These are phyloP conservation scores for Mycena capillaripes DNA, from an alignment of 768 basidiomycete genomes.

Conservation along the genomic window DNA sequence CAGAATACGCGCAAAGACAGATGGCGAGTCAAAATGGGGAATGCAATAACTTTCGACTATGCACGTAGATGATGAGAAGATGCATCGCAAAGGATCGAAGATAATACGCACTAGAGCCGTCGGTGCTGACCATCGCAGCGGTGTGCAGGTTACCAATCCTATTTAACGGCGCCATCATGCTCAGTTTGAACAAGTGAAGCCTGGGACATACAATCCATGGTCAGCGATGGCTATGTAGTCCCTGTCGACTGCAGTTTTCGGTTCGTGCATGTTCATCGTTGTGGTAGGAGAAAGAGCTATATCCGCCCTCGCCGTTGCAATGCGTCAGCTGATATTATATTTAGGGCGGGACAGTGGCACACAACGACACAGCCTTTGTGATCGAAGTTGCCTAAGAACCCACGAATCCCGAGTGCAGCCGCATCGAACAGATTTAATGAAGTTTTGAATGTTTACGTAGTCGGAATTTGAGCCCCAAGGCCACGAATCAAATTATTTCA, in stretches of 20 bases:
- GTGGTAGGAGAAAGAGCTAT: slow-evolving; percentile 2
- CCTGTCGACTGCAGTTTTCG: slow-evolving; percentile 60
- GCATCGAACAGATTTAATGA: too few species aligned
- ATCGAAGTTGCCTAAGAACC: background rate
- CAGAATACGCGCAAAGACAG: slow-evolving; percentile 89
- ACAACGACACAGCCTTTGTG: background rate
- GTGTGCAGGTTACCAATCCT: slow-evolving; percentile 90
- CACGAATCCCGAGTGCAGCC: background rate
- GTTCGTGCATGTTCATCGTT: slow-evolving; percentile 68
- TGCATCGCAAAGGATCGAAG: background rate
- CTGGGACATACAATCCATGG: slow-evolving; percentile 75
- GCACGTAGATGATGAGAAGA: background rate
- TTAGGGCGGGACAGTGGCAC: background rate
- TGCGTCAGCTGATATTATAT: background rate
- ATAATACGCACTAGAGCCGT: slow-evolving; percentile 78
- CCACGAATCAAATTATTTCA: too few species aligned
- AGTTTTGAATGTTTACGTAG: too few species aligned
- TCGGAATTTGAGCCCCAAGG: too few species aligned
- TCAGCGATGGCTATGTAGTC: slow-evolving; percentile 85
- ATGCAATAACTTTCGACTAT: slow-evolving; percentile 93
- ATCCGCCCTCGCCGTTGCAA: background rate
- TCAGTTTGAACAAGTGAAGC: background rate
- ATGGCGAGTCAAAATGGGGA: slow-evolving; percentile 94
- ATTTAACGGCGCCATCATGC: background rate
- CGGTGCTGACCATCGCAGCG: slow-evolving; percentile 85